Evolutionary conservation across 257 asterid species (phyloP).

Genomic region (Nicotiana otophora): DNA sequence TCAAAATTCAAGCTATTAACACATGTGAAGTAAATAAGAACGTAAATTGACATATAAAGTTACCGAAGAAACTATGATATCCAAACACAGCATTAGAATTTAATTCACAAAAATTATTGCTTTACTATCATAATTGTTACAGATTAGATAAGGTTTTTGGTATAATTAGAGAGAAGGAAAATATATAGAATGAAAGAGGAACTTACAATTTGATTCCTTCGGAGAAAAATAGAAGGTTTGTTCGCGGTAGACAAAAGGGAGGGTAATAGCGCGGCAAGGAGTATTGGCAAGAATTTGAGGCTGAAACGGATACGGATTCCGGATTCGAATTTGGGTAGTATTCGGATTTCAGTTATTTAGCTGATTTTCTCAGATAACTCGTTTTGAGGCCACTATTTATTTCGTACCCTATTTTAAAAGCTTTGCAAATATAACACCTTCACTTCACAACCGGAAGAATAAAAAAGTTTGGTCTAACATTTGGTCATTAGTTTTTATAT

Average conservation of each 20-base stretch:
- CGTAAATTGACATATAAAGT: not conserved
- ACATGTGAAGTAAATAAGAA: not conserved
- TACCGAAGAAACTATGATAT: not conserved
- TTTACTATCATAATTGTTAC: not conserved
- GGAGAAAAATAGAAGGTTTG: not conserved
- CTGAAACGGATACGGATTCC: not conserved
- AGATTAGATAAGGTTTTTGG: not conserved
- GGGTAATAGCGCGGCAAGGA: conserved; percentile 6
- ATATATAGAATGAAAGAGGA: not conserved
- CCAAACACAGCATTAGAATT: not conserved
- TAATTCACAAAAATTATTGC: not conserved
- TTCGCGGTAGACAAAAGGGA: not conserved
- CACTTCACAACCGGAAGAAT: too few relatives aligned
- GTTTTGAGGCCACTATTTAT: too few relatives aligned
- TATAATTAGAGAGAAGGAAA: not conserved
- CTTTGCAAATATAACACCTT: too few relatives aligned
- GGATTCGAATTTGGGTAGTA: not conserved
- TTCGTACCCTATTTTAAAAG: too few relatives aligned
- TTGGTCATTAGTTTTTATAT: too few relatives aligned
- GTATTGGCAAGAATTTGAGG: not conserved
- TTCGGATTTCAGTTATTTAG: not conserved
- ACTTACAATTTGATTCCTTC: not conserved
- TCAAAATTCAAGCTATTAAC: not conserved
- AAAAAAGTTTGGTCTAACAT: too few relatives aligned
- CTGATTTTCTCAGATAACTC: too few relatives aligned